A percentile compares a stretch with the other conserved stretches of the same genome.
Evolutionary conservation across 73 alveolate genomes (phyloP).

Genomic region (Symbiodinium pilosum): DNA sequence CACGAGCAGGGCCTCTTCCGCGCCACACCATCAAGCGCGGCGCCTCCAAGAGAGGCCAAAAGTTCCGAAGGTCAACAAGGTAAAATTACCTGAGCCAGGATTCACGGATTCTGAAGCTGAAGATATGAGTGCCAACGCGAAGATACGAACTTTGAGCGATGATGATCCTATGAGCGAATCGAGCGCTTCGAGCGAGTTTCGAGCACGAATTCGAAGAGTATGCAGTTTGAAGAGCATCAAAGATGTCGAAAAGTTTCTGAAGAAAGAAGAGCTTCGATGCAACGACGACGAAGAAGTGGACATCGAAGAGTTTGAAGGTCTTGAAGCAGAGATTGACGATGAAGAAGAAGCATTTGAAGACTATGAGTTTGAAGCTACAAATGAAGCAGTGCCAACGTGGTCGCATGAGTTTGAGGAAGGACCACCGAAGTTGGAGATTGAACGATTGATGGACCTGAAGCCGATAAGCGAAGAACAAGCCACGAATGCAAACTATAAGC

Average conservation of each 20-base stretch:
- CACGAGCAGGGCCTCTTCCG: too few species aligned
- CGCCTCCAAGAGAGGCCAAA: too few species aligned
- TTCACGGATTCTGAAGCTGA: too few species aligned
- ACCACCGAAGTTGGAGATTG: not conserved
- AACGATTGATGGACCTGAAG: not conserved
- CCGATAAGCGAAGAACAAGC: not conserved
- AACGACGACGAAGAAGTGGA: not conserved
- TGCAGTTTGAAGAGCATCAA: too few species aligned
- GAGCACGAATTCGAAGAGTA: not conserved
- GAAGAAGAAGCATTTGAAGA: not conserved
- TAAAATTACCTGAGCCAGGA: too few species aligned
- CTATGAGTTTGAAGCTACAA: not conserved
- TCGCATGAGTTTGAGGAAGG: not conserved
- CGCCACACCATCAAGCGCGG: too few species aligned
- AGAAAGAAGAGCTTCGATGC: not conserved
- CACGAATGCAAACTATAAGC: not conserved
- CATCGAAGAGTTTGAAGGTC: not conserved
- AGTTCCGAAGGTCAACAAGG: too few species aligned
- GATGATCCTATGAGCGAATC: too few species aligned
- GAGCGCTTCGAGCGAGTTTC: too few species aligned
- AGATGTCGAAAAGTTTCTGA: not conserved
- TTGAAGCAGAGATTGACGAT: not conserved
- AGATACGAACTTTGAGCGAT: too few species aligned
- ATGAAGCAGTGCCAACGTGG: not conserved
- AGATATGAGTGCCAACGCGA: too few species aligned